These are phyloP conservation scores for Scheffersomyces parashehatae DNA, from an alignment of 1,139 yeast species.

Conservation along the genomic window DNA sequence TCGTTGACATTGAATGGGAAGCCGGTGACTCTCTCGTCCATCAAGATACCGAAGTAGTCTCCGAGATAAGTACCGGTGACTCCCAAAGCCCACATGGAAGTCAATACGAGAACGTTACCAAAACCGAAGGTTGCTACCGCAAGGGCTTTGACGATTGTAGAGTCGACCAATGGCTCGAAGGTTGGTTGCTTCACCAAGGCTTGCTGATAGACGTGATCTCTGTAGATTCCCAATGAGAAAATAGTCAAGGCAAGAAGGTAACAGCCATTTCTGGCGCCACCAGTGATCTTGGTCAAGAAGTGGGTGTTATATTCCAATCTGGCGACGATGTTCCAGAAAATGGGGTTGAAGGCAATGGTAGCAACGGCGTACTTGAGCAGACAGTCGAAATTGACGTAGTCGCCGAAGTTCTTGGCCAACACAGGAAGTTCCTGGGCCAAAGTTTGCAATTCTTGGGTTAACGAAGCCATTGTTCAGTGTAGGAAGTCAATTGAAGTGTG, in stretches of 20 bases:
- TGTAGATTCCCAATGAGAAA: constrained; percentile 76
- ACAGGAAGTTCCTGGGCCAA: constrained; percentile 10
- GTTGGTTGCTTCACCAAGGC: constrained; percentile 54
- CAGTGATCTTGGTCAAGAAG: constrained; percentile 68
- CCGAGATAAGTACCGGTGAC: constrained; percentile 96
- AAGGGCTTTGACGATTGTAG: constrained; percentile 30
- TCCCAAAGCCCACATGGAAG: constrained; percentile 93
- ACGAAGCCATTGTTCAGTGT: constrained; percentile 4
- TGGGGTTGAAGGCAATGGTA: constrained; percentile 85
- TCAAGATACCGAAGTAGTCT: constrained; percentile 94
- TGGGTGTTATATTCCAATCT: constrained; percentile 79
- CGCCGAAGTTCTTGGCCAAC: constrained; percentile 17
- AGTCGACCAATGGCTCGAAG: constrained; percentile 51
- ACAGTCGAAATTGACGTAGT: constrained; percentile 24
- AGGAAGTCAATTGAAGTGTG: too few species aligned
- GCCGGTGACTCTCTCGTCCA: constrained; percentile 86
- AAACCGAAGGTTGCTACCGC: constrained; percentile 47
- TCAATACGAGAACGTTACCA: constrained; percentile 78
- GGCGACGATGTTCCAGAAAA: constrained; percentile 94
- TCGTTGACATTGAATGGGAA: constrained; percentile 90
- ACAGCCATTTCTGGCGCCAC: constrained; percentile 75
- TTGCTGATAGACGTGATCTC: constrained; percentile 74
- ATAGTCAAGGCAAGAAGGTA: constrained; percentile 79
- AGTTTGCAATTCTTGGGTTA: constrained; percentile 8
- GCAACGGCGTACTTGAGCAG: constrained; percentile 42